phyloP scores from a whole-genome alignment of 192 early-diverging fungal species.

The Mortierella hygrophila region DNA sequence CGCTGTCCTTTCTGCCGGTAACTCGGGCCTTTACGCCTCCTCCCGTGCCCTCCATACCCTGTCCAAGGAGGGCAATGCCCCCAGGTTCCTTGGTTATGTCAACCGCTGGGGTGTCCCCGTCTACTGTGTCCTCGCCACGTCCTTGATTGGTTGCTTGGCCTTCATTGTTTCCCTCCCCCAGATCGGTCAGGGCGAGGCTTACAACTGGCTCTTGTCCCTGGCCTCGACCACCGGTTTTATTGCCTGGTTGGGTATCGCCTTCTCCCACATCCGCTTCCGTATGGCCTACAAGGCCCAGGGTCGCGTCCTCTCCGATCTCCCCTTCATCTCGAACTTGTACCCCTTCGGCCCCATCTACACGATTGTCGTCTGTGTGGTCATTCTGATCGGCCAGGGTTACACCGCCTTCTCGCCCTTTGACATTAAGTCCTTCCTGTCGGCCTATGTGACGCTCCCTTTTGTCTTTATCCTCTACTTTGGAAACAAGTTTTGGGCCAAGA shows the following conservation, averaged over 20 bases:
- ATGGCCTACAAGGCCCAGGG: conserved; percentile 79
- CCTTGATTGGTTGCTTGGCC: conserved; percentile 70
- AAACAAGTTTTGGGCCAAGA: conserved; percentile 71
- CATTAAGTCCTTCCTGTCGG: conserved; percentile 65
- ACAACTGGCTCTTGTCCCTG: conserved; percentile 70
- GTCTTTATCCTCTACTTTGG: conserved; percentile 70
- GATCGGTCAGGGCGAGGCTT: conserved; percentile 73
- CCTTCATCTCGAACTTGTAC: conserved; percentile 71
- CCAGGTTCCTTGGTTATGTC: conserved; percentile 67
- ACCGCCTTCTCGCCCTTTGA: conserved; percentile 67
- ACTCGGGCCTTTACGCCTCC: conserved; percentile 86
- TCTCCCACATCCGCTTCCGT: conserved; percentile 85
- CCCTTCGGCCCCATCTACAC: conserved; percentile 72
- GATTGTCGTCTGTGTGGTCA: conserved; percentile 68
- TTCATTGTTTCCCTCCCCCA: conserved; percentile 66
- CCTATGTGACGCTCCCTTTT: conserved; percentile 70
- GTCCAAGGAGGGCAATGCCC: conserved; percentile 80
- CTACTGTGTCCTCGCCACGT: conserved; percentile 68
- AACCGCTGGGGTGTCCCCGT: conserved; percentile 74
- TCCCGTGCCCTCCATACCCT: conserved; percentile 83
- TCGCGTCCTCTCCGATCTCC: conserved; percentile 67
- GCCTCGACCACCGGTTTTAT: conserved; percentile 80
- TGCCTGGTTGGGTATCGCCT: conserved; percentile 84
- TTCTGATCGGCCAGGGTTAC: conserved; percentile 72
- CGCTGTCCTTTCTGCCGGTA: conserved; percentile 78